Percentiles rank a stretch among this genome's conserved stretches.
Conservation (phyloP, 176 grass and related monocot genomes). For the Pontederia crassipes region DNA sequence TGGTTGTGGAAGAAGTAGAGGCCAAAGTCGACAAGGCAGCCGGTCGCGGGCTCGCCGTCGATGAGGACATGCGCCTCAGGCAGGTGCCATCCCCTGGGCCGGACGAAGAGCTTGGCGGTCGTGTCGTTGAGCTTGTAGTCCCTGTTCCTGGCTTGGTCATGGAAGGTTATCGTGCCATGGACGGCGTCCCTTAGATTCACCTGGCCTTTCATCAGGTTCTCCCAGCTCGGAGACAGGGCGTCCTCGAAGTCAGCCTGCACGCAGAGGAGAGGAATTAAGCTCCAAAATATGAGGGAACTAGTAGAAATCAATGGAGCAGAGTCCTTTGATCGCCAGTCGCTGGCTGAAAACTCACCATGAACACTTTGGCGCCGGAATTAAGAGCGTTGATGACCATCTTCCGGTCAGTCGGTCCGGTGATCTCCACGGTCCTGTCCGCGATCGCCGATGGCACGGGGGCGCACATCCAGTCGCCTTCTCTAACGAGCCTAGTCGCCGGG, state of each 20-base stretch:
- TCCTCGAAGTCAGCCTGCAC: constrained; percentile 90
- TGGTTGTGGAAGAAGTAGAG: constrained; percentile 99
- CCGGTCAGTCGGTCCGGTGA: constrained; percentile 71
- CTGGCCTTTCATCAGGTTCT: constrained; percentile 90
- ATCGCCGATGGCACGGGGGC: constrained; percentile 47
- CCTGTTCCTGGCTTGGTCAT: constrained; percentile 36
- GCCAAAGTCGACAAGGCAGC: constrained; percentile 84
- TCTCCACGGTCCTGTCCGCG: constrained; percentile 72
- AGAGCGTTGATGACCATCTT: constrained; percentile 99
- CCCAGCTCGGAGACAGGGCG: constrained; percentile 86
- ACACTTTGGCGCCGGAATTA: constrained; percentile 91
- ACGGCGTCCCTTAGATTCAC: constrained; percentile 79
- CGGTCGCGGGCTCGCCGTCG: constrained; percentile 66
- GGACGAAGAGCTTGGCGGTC: constrained; percentile 69
- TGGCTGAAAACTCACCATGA: constrained; percentile 38
- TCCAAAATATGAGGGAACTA: background rate
- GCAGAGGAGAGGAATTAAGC: background rate
- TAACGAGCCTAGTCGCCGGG: constrained; percentile 47
- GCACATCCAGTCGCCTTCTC: constrained; percentile 53
- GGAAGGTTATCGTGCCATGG: constrained; percentile 56
- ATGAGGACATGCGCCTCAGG: constrained; percentile 70
- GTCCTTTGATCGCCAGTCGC: no score
- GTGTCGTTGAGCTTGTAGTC: constrained; percentile 44
- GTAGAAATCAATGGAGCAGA: no score
- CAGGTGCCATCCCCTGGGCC: constrained; percentile 85